Evolutionary conservation across 805 yeast genomes (phyloP).

Genomic region (Pichia cephalocereana): DNA sequence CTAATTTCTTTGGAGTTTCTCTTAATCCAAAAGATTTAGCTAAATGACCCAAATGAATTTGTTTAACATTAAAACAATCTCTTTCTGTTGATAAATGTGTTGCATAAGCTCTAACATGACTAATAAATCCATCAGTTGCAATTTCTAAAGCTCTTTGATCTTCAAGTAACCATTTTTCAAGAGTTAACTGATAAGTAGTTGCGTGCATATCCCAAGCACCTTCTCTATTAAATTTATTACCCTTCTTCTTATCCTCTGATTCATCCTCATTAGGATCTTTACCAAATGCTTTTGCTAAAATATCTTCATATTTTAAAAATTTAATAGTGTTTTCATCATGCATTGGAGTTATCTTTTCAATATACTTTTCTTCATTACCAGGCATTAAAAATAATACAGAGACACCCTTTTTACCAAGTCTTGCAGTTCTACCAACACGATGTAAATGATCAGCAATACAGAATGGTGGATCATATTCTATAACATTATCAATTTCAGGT

Average conservation of each 20-base stretch:
- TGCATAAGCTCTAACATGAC: conserved; percentile 92
- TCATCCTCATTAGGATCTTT: conserved; percentile 13
- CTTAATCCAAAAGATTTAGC: conserved; percentile 93
- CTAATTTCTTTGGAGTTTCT: conserved; percentile 78
- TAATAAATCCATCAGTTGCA: conserved; percentile 76
- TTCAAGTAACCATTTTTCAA: conserved; percentile 82
- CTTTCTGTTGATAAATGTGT: conserved; percentile 84
- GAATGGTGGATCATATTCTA: conserved; percentile 94
- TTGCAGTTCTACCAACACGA: conserved; percentile 95
- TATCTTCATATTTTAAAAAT: conserved; percentile 39
- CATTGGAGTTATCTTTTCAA: conserved; percentile 47
- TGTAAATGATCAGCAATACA: conserved; percentile 91
- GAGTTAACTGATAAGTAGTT: conserved; percentile 88
- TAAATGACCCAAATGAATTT: conserved; percentile 87
- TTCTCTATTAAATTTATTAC: conserved; percentile 19
- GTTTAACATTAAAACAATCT: conserved; percentile 68
- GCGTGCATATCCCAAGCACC: conserved; percentile 84
- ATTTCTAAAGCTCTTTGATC: conserved; percentile 48
- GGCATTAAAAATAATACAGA: conserved; percentile 78
- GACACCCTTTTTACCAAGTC: conserved; percentile 85
- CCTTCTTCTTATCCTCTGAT: conserved; percentile 11
- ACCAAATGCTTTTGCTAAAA: conserved; percentile 22
- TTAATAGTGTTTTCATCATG: conserved; percentile 45
- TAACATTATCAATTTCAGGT: conserved; percentile 74
- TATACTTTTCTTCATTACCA: conserved; percentile 79